Percentiles rank a stretch among this genome's conserved stretches.
Conservation (phyloP, 192 early-diverging fungal species). For the Jimgerdemannia flammicorona region DNA sequence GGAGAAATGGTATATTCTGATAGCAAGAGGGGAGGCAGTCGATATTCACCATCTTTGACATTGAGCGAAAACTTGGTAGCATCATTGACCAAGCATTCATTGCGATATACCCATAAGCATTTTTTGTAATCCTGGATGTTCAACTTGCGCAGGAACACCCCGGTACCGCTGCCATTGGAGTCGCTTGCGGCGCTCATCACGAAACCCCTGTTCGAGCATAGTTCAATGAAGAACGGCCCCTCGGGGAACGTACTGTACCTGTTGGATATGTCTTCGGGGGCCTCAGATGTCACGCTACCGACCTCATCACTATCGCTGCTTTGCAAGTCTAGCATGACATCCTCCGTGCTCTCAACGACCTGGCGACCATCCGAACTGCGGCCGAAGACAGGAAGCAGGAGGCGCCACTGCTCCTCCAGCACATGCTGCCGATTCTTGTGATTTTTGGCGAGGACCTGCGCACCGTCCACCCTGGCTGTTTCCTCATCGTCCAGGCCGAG, state of each 20-base stretch:
- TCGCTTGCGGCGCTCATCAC: too few species aligned
- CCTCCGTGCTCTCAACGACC: background rate
- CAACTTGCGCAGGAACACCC: slow-evolving; percentile 17
- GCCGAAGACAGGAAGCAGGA: slow-evolving; percentile 18
- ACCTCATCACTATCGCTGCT: too few species aligned
- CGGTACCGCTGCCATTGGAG: background rate
- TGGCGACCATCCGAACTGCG: slow-evolving; percentile 5
- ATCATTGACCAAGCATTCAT: slow-evolving; percentile 31
- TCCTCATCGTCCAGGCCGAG: slow-evolving; percentile 5
- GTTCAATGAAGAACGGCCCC: slow-evolving; percentile 26
- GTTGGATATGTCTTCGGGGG: too few species aligned
- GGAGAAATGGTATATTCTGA: too few species aligned
- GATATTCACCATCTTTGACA: slow-evolving; percentile 20
- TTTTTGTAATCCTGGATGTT: slow-evolving; percentile 18
- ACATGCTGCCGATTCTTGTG: slow-evolving; percentile 5
- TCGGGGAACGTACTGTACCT: slow-evolving; percentile 11
- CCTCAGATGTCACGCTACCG: too few species aligned
- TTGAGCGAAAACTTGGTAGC: slow-evolving; percentile 27
- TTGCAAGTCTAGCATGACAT: too few species aligned
- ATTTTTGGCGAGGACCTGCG: slow-evolving; percentile 10
- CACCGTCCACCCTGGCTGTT: background rate
- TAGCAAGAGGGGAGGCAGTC: too few species aligned
- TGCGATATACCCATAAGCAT: slow-evolving; percentile 24
- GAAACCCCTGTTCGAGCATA: background rate
- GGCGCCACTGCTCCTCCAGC: slow-evolving; percentile 19